Percentiles rank a stretch among this genome's conserved stretches.
Evolutionary conservation across 1,284 basidiomycete species (phyloP).

Genomic region (Cerioporus squamosus): DNA sequence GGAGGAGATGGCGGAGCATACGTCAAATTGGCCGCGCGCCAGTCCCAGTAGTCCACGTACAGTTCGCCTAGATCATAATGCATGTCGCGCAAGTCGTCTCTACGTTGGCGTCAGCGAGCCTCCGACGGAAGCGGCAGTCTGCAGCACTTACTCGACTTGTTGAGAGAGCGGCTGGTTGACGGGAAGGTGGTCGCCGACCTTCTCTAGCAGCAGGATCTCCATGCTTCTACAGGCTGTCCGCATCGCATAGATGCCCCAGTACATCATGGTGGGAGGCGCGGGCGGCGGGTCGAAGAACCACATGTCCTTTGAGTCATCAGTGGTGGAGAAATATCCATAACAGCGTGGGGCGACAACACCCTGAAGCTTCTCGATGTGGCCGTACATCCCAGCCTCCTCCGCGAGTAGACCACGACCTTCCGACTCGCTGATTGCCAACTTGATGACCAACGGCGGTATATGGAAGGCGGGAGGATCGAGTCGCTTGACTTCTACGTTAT

Average conservation of each 20-base stretch:
- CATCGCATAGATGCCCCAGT: no score
- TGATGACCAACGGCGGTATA: slow-evolving; percentile 1
- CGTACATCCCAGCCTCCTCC: slow-evolving; percentile 1
- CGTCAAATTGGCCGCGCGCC: not conserved
- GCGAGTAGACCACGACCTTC: not conserved
- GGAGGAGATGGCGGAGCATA: not conserved
- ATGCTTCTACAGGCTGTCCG: not conserved
- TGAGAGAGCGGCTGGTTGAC: no score
- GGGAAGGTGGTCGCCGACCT: not conserved
- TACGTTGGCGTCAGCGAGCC: no score
- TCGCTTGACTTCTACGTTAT: not conserved
- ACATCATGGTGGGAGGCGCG: no score
- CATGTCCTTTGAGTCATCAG: not conserved
- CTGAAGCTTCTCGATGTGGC: not conserved
- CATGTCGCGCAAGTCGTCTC: no score
- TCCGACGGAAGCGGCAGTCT: no score
- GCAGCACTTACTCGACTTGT: no score
- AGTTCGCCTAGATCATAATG: no score
- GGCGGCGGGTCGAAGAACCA: no score
- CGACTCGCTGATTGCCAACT: not conserved
- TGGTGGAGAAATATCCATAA: not conserved
- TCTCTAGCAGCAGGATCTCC: not conserved
- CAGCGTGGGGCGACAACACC: not conserved
- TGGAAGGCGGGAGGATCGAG: not conserved
- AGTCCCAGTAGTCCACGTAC: no score